A percentile compares a stretch with the other conserved stretches of the same genome.
phyloP scores from a whole-genome alignment of 306 rosid genomes.

The Erythrophleum fordii region DNA sequence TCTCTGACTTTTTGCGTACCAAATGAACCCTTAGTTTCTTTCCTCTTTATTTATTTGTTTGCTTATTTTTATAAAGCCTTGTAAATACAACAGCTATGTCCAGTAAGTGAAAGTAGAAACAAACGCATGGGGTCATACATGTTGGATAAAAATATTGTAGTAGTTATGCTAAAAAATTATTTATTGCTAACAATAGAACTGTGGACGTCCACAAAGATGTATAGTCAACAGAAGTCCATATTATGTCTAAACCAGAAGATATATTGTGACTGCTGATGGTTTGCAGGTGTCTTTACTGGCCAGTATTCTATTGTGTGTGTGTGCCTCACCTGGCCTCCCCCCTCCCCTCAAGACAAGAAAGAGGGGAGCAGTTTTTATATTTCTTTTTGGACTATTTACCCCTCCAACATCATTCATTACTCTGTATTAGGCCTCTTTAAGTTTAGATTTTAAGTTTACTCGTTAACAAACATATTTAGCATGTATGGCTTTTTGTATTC shows the following conservation, averaged over 20 bases:
- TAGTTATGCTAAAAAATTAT: background rate
- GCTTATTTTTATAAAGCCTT: background rate
- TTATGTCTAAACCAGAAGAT: conserved; percentile 21
- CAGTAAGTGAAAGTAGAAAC: background rate
- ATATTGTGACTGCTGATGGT: conserved; percentile 1
- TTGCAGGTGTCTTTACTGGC: conserved; percentile 15
- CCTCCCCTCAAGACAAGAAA: background rate
- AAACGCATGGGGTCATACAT: background rate
- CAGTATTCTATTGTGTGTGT: background rate
- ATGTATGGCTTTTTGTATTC: conserved; percentile 24
- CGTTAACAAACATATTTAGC: background rate
- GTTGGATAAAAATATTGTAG: background rate
- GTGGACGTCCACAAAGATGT: background rate
- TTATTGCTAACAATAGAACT: background rate
- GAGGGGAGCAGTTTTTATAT: background rate
- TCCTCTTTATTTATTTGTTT: background rate
- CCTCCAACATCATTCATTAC: conserved; percentile 1
- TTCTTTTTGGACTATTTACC: conserved; percentile 22
- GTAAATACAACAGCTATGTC: background rate
- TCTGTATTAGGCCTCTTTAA: conserved; percentile 9
- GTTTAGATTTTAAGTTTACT: conserved; percentile 2
- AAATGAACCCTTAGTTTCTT: too few species aligned
- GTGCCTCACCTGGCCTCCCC: background rate
- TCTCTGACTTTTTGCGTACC: too few species aligned
- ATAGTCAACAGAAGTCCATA: background rate